Base-by-base conservation (phyloP, 768 basidiomycete genomes). In the Termitomyces bulborhizus region DNA sequence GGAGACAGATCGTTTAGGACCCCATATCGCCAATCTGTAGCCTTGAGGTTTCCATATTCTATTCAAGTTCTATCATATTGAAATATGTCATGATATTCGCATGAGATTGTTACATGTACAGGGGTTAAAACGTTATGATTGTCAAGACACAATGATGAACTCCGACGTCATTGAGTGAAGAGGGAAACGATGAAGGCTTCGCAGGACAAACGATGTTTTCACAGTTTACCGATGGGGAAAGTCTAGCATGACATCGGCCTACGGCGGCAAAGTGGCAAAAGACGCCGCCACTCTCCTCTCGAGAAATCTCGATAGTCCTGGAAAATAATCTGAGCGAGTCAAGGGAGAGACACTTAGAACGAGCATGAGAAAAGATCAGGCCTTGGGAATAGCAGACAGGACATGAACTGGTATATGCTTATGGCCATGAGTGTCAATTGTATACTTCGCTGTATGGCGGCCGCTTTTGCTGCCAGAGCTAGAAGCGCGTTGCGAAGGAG, bases 401-500 rank as follows among this genome's bases (percentile, higher is more conserved):
- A 24, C n/a, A 3, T 26, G 42, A 21, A 8, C 34, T 34, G 36
- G 49, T 39, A 27, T 46, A 46, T 27, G 36, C 15, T 27, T 48
- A 39, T 27, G 32, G n/a, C 31, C 32, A 49, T 43, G 24, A 36
- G 18, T 41, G 46, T 45, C 42, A 39, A 13, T 29, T 36, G 52
- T 12, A 50, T 36, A 56, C 43, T 53, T 46, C 37, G 43, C 41
- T 51, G 46, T n/a, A 15, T 46, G 32, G 34, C 44, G 44, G 29
- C 29, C 45, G 54, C 58, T 57, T 41, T 48, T 48, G 50, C 39
- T 48, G 15, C 51, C 51, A 13, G 57, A 57, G 26, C 43, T 24
- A 48, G 54, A 51, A 37, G 41, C 45, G 43, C 51, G 46, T 41
- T 57, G 56, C 8, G 63, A 59, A 32, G 54, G 51, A 9, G 51